Conservation (phyloP, 2,329 filamentous ascomycete species). For the Phoma sp. region DNA sequence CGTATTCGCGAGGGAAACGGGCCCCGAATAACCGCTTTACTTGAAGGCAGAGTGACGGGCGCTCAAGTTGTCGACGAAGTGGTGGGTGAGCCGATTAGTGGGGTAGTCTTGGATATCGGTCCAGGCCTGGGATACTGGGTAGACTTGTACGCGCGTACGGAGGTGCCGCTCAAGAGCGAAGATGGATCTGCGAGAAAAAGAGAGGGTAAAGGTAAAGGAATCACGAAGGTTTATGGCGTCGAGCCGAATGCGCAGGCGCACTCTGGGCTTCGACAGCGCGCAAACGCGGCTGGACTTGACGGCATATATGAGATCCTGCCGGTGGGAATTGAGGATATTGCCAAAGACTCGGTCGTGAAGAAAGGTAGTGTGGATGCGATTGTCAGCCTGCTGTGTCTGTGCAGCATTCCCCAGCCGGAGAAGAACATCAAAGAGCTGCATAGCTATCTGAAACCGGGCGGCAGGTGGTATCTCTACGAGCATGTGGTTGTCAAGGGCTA, state of each 20-base stretch:
- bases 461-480: conserved; percentile 29
- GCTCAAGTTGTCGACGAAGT: conserved; percentile 14
- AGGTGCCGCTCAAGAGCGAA: conserved; percentile 10
- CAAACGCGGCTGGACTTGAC: conserved; percentile 15
- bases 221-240: conserved; percentile 24
- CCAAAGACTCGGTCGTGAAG: conserved; percentile 13
- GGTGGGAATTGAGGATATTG: conserved; percentile 22
- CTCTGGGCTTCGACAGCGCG: conserved; percentile 12
- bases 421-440: conserved; percentile 25
- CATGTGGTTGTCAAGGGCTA: conserved; percentile 18
- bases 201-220: conserved; percentile 2
- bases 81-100: conserved; percentile 19
- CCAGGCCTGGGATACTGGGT: conserved; percentile 29
- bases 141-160: conserved; percentile 18
- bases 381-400: conserved; percentile 25
- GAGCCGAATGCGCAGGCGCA: conserved; percentile 22
- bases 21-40: conserved; percentile 21
- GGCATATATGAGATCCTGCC: conserved; percentile 23
- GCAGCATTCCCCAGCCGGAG: conserved; percentile 28
- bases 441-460: conserved; percentile 25
- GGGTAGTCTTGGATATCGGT: conserved; percentile 24
- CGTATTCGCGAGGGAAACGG: conserved; percentile 20
- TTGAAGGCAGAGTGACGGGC: conserved; percentile 23
- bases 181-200: neutral
- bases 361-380: conserved; percentile 27